These are phyloP conservation scores for Heliosperma pusillum DNA, from an alignment of 148 eudicot genomes.

Conservation along the genomic window DNA sequence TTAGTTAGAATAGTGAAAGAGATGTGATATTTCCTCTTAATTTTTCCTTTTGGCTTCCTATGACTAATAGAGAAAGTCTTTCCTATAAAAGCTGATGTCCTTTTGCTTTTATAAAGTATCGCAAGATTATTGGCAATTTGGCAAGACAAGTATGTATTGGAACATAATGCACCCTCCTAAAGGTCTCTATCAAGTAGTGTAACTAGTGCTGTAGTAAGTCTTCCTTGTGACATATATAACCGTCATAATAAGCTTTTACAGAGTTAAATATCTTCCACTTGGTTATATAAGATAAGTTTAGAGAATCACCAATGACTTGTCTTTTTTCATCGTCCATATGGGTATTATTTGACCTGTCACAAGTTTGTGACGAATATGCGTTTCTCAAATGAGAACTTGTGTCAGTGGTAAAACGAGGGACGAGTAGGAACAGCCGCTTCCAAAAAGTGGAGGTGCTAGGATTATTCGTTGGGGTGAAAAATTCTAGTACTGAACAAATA, in stretches of 20 bases:
- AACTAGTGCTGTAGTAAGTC: too few species aligned
- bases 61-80: conserved; percentile 15
- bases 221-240: too few species aligned
- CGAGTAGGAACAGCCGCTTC: too few species aligned
- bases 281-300: too few species aligned
- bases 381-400: neutral
- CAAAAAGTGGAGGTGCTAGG: too few species aligned
- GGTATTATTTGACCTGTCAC: neutral
- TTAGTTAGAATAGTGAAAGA: conserved; percentile 27
- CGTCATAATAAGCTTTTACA: too few species aligned
- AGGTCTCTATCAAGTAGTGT: neutral
- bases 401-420: too few species aligned
- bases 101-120: conserved; percentile 31
- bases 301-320: neutral
- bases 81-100: conserved; percentile 15
- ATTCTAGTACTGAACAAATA: too few species aligned
- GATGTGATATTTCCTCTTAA: conserved; percentile 13
- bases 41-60: conserved; percentile 17
- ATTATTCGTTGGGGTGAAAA: too few species aligned
- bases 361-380: neutral
- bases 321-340: too few species aligned
- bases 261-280: too few species aligned
- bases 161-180: neutral
- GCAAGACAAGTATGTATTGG: neutral
- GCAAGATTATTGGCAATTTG: conserved; percentile 8